These are phyloP conservation scores for Wickerhamomyces bovis DNA, from an alignment of 805 yeast species.

Conservation along the genomic window DNA sequence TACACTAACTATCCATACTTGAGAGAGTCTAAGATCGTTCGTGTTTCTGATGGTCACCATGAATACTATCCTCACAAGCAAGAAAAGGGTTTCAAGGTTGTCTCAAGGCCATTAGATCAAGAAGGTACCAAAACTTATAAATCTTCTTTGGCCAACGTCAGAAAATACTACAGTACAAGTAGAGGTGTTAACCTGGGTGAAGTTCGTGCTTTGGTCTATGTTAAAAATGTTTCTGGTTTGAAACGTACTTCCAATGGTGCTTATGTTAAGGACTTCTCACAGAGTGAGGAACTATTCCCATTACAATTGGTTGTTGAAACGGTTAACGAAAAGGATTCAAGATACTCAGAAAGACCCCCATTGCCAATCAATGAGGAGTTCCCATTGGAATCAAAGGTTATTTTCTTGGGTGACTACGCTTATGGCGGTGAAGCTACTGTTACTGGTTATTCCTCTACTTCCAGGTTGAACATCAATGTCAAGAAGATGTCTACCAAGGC, in stretches of 20 bases:
- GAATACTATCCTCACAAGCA: conserved; percentile 34
- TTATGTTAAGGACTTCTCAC: conserved; percentile 61
- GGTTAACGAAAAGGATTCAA: conserved; percentile 65
- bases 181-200: conserved; percentile 59
- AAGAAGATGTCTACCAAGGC: conserved; percentile 36
- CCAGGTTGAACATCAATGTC: conserved; percentile 48
- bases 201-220: conserved; percentile 57
- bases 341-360: conserved; percentile 70
- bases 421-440: conserved; percentile 77
- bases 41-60: conserved; percentile 49
- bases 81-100: conserved; percentile 28
- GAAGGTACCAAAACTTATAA: conserved; percentile 44
- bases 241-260: conserved; percentile 68
- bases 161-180: conserved; percentile 37
- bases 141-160: conserved; percentile 34
- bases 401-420: conserved; percentile 80
- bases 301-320: conserved; percentile 72
- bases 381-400: conserved; percentile 64
- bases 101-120: conserved; percentile 35
- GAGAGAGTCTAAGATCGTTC: conserved; percentile 67
- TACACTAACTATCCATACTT: conserved; percentile 90
- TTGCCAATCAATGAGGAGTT: conserved; percentile 75
- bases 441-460: conserved; percentile 47
- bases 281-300: conserved; percentile 56
- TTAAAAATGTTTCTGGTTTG: conserved; percentile 74